phyloP scores from a whole-genome alignment of 2,329 filamentous ascomycete species.

The Fusarium miscanthi region DNA sequence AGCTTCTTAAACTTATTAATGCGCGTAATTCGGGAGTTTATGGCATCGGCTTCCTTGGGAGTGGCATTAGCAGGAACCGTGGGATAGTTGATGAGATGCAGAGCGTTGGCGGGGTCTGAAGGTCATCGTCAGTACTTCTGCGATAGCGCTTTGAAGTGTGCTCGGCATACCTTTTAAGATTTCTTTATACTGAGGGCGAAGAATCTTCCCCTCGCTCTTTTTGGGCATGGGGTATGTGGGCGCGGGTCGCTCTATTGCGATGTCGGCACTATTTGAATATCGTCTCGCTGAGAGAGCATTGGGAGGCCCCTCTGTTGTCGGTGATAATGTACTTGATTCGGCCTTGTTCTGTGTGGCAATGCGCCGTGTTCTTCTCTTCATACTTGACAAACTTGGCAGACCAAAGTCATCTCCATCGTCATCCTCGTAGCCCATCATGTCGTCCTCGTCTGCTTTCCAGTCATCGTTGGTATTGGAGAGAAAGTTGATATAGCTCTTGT shows the following conservation, averaged over 20 bases:
- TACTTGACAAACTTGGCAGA: slow-evolving; percentile 89
- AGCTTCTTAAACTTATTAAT: slow-evolving; percentile 99
- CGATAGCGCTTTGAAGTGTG: background rate
- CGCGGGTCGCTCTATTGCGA: slow-evolving; percentile 87
- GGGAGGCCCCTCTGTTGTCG: slow-evolving; percentile 52
- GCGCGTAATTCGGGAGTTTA: slow-evolving; percentile 87
- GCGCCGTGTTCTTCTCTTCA: slow-evolving; percentile 77
- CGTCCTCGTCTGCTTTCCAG: slow-evolving; percentile 82
- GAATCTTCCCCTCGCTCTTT: slow-evolving; percentile 92
- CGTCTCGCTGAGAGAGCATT: slow-evolving; percentile 60
- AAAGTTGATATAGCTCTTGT: slow-evolving; percentile 82
- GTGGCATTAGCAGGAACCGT: slow-evolving; percentile 77
- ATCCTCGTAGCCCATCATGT: slow-evolving; percentile 83
- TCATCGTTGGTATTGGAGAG: slow-evolving; percentile 84
- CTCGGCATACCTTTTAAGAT: slow-evolving; percentile 74
- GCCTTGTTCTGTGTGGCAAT: slow-evolving; percentile 58
- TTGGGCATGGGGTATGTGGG: slow-evolving; percentile 88
- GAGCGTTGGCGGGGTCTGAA: slow-evolving; percentile 84
- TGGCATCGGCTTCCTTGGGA: slow-evolving; percentile 85
- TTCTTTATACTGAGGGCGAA: slow-evolving; percentile 97
- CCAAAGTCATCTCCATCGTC: slow-evolving; percentile 96
- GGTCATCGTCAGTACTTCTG: slow-evolving; percentile 26
- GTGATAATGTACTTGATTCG: slow-evolving; percentile 49
- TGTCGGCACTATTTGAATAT: slow-evolving; percentile 89
- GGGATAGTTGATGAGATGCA: slow-evolving; percentile 93